Evolutionary conservation across 2,329 filamentous ascomycete species (phyloP).

Genomic region (Claviceps sp.): DNA sequence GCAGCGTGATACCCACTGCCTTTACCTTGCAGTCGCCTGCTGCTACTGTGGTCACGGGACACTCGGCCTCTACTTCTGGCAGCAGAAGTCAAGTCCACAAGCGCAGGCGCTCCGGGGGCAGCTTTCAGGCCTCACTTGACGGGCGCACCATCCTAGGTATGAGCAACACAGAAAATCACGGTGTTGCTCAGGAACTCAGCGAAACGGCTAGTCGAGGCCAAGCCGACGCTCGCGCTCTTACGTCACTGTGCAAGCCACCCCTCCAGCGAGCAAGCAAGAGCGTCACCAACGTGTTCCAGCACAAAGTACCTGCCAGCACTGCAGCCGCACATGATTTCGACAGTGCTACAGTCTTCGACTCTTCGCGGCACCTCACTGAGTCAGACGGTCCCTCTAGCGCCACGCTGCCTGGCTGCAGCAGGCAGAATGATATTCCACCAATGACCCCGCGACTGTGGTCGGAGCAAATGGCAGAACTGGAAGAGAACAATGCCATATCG

Average conservation of each 20-base stretch:
- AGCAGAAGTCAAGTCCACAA: constrained; percentile 21
- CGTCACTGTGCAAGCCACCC: constrained; percentile 23
- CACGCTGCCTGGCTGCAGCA: neutral
- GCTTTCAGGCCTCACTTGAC: constrained; percentile 26
- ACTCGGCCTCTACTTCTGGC: neutral
- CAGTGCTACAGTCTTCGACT: constrained; percentile 19
- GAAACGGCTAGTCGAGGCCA: constrained; percentile 25
- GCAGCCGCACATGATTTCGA: constrained; percentile 7
- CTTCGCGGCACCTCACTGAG: constrained; percentile 11
- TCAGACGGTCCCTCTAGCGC: neutral
- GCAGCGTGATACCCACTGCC: constrained; percentile 6
- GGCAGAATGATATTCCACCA: neutral
- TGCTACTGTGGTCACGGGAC: neutral
- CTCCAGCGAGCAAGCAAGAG: constrained; percentile 29
- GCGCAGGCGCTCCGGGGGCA: constrained; percentile 38
- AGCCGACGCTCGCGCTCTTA: constrained; percentile 13
- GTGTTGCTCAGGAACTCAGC: constrained; percentile 29
- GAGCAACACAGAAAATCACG: constrained; percentile 29
- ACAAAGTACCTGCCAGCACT: constrained; percentile 6
- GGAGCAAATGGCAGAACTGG: constrained; percentile 4
- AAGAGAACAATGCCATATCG: constrained; percentile 9
- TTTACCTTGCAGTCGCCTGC: neutral
- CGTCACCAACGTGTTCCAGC: constrained; percentile 20
- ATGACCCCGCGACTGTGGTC: neutral
- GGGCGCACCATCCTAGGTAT: constrained; percentile 24